Base-by-base conservation (phyloP, 208 protist species). In the Leishmania arabica region DNA sequence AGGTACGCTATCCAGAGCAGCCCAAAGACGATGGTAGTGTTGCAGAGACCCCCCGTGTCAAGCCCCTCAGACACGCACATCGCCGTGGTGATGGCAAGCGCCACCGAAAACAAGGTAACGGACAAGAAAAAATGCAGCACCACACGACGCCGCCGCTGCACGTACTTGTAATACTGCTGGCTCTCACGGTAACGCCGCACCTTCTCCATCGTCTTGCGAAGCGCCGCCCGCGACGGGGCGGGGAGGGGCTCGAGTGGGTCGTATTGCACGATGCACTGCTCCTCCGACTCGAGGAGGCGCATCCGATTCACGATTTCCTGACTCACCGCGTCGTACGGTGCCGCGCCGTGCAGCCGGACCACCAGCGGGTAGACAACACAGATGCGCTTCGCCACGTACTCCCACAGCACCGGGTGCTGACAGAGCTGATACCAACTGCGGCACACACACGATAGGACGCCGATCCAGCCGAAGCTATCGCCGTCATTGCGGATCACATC, bases 361-460 rank as follows among this genome's bases (percentile, higher is more conserved):
- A 96, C 86, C 0, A 96, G 86, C n/a, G 93, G 93, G 77, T 95
- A 95, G 19, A 87, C 90, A 7, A 95, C 91, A 84, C 94, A 95
- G 49, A 86, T 85, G 51, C 84, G 88, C 76, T 94, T 93, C 9
- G 88, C 87, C 7, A 93, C 88, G 77, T 88, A 89, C 79, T 89
- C 88, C 91, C 93, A 96, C 75, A 96, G 84, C 40, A 92, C 80
- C 9, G 88, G 68, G 78, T 95, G 87, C 64, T 90, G 88, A 65
- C 88, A 93, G 17, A 91, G 62, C 37, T 62, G 84, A 73, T 90
- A 82, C 91, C 93, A 96, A 17, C 77, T 81, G 64, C 83, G 72
- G 77, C 88, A 93, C 3, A 96, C 90, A 71, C 74, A 84, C 31
- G 91, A 95, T 53, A 96, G 84, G 40, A 87, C 78, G 56, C 80